Conservation (phyloP, 441 rosid species). For the Oxalis stricta region DNA sequence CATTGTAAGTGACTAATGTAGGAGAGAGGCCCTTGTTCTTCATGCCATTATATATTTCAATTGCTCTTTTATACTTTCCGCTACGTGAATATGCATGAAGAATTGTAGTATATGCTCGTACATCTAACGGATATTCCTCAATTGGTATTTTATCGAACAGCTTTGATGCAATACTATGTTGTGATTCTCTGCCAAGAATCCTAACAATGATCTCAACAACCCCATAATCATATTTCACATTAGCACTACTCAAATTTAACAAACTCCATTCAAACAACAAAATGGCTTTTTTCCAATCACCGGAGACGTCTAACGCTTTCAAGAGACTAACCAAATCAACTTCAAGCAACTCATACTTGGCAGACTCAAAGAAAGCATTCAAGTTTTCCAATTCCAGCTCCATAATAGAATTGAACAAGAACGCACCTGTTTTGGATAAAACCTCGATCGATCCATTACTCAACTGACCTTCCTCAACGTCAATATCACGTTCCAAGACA, state of each 20-base stretch:
- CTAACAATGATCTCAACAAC: constrained; percentile 45
- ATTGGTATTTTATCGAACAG: constrained; percentile 57
- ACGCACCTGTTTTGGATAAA: constrained; percentile 37
- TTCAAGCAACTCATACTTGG: constrained; percentile 32
- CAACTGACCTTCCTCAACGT: constrained; percentile 10
- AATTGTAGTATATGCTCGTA: constrained; percentile 64
- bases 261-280: constrained; percentile 60
- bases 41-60: constrained; percentile 48
- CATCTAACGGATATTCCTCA: constrained; percentile 42
- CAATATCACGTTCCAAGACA: constrained; percentile 13
- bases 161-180: constrained; percentile 50
- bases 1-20: constrained; percentile 75
- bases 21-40: constrained; percentile 58
- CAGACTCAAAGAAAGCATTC: constrained; percentile 35
- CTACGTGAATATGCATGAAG: constrained; percentile 47
- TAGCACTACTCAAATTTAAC: constrained; percentile 12
- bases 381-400: constrained; percentile 35
- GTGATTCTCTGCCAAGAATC: constrained; percentile 74
- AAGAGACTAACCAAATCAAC: constrained; percentile 49
- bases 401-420: constrained; percentile 31
- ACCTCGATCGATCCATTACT: constrained; percentile 26
- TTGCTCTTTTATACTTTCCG: constrained; percentile 47
- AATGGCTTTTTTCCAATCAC: constrained; percentile 57
- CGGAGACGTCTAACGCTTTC: constrained; percentile 46
- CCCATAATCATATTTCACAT: constrained; percentile 36